A percentile compares a stretch with the other conserved stretches of the same genome.
These are phyloP conservation scores for Naganishia vaughanmartiniae DNA, from an alignment of 768 basidiomycete species.

Conservation along the genomic window DNA sequence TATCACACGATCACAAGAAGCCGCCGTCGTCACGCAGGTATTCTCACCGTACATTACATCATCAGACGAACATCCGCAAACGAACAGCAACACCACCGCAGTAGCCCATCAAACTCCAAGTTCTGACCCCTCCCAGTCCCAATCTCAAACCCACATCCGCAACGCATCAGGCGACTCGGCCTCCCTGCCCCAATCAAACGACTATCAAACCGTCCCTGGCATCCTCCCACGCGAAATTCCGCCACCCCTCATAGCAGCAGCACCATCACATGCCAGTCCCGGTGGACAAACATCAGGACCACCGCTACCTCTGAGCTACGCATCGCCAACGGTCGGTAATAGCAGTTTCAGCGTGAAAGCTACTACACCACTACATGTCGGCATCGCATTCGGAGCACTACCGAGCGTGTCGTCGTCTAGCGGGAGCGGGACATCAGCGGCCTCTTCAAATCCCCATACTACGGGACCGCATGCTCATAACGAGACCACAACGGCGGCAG, in stretches of 20 bases:
- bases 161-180: conserved; percentile 15
- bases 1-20: conserved; percentile 15
- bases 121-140: background rate
- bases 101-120: background rate
- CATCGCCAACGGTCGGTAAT: background rate
- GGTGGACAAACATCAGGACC: too few species aligned
- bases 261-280: background rate
- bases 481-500: background rate
- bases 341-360: background rate
- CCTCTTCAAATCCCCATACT: background rate
- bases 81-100: background rate
- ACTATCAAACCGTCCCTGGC: conserved; percentile 8
- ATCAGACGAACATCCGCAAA: background rate
- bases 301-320: too few species aligned
- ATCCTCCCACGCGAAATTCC: background rate
- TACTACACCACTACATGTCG: conserved; percentile 4
- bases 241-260: background rate
- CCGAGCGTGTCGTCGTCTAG: conserved; percentile 9
- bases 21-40: conserved; percentile 6
- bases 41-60: conserved; percentile 18
- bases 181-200: conserved; percentile 9
- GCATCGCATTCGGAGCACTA: conserved; percentile 7
- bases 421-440: background rate
- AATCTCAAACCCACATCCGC: conserved; percentile 5
- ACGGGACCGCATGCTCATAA: background rate